These are phyloP conservation scores for Ophiostoma sp. DNA, from an alignment of 2,329 filamentous ascomycete species.

Conservation along the genomic window DNA sequence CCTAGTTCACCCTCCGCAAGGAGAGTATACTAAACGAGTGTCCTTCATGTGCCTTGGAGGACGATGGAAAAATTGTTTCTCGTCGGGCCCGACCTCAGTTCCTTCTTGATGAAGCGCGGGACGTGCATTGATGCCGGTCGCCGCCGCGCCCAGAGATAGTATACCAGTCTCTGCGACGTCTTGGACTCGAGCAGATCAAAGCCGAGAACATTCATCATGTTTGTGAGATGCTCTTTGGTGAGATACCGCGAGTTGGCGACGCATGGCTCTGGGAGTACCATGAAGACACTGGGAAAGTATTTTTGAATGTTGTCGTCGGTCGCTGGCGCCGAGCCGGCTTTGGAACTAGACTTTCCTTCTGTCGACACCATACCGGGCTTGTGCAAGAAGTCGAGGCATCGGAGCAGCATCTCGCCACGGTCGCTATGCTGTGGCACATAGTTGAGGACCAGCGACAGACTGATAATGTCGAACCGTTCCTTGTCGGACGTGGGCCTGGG, in stretches of 20 bases:
- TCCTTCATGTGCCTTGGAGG: constrained; percentile 44
- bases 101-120: constrained; percentile 65
- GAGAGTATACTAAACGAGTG: background rate
- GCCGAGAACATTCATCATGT: constrained; percentile 76
- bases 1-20: background rate
- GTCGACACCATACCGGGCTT: constrained; percentile 30
- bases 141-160: constrained; percentile 75
- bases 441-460: constrained; percentile 88
- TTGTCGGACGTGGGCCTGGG: constrained; percentile 64
- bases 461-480: constrained; percentile 84
- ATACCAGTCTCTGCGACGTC: constrained; percentile 78
- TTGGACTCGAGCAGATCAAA: constrained; percentile 68
- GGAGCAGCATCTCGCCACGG: constrained; percentile 81
- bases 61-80: constrained; percentile 92
- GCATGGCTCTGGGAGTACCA: constrained; percentile 87
- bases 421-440: constrained; percentile 77
- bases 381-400: constrained; percentile 70
- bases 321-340: constrained; percentile 14
- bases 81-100: constrained; percentile 70
- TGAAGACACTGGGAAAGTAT: constrained; percentile 71
- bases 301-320: constrained; percentile 30
- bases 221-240: constrained; percentile 65
- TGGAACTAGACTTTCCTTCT: background rate
- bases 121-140: constrained; percentile 29
- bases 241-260: constrained; percentile 89